Evolutionary conservation across 148 eudicot species (phyloP).

Genomic region (Euryodendron excelsum): DNA sequence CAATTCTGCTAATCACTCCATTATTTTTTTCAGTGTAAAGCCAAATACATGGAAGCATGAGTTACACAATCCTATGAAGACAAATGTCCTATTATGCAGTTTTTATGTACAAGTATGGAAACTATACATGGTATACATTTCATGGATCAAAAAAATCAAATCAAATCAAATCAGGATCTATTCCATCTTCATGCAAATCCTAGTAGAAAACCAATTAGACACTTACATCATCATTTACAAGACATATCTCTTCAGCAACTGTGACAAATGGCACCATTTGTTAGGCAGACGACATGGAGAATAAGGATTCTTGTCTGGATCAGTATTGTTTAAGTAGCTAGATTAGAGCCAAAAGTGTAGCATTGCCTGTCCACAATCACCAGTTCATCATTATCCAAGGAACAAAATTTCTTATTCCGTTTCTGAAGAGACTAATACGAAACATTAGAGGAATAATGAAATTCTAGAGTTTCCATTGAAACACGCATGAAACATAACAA

Average conservation of each 20-base stretch:
- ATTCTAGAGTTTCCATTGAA: too few relatives aligned
- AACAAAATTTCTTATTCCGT: too few relatives aligned
- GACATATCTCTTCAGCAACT: neutral
- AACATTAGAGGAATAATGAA: too few relatives aligned
- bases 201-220: neutral
- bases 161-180: slow-evolving; percentile 5
- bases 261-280: neutral
- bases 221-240: neutral
- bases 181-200: neutral
- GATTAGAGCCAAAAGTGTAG: slow-evolving; percentile 61
- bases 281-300: neutral
- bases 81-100: neutral
- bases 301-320: neutral
- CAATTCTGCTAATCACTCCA: neutral
- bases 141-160: neutral
- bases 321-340: neutral
- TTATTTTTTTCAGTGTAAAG: too few relatives aligned
- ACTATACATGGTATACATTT: slow-evolving; percentile 5
- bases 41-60: neutral
- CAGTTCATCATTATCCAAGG: neutral
- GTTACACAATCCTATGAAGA: neutral
- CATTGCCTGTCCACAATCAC: slow-evolving; percentile 58
- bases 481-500: too few relatives aligned
- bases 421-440: too few relatives aligned
- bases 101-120: slow-evolving; percentile 14